Evolutionary conservation across 306 rosid genomes (phyloP), one percentile per base, ranked within the genome.

Genomic region (Carpinus fangiana): DNA sequence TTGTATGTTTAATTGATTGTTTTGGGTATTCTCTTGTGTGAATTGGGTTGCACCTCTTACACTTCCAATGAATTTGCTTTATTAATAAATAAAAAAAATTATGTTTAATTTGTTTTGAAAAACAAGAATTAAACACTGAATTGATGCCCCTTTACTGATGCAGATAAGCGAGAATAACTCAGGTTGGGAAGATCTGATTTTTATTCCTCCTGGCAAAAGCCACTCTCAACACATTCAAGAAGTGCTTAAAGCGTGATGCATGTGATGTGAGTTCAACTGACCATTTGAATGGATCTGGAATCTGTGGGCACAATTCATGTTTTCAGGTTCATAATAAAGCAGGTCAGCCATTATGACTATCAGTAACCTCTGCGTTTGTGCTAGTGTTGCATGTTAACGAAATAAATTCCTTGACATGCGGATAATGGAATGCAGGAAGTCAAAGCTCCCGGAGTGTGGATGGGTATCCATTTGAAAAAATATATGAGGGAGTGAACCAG

Each of bases 121-220:
- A 3, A 0, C 43, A 41, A 41, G 45, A 41, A 41, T 41, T 41
- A 41, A 41, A 55, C 81, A 48, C 18, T 84, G 73, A 82, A 31
- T 67, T 73, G 69, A 72, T 79, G 64, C 79, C 74, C 57, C 59
- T 52, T 46, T 46, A 73, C 71, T 55, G 74, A 78, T 81, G 85
- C 93, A 93, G 99, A 78, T 72, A 77, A 93, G 93, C 79, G 93
- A 95, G 64, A 89, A 77, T 77, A 88, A 77, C 72, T 86, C 90
- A 14, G 99, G 97, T 46, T 95, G 99, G 99, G 99, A 95, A 73
- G 99, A 93, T 89, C 80, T 95, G 82, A 89, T 95, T 80, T 95
- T 95, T 81, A 87, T 95, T 86, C 99, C 98, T 31, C 98, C 98
- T 1, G 98, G 98, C 23, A 93, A 95, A 86, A 87, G 96, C 86